A percentile compares a stretch with the other conserved stretches of the same genome.
phyloP scores from a whole-genome alignment of 1,139 yeast genomes.

The Diutina siamensis region DNA sequence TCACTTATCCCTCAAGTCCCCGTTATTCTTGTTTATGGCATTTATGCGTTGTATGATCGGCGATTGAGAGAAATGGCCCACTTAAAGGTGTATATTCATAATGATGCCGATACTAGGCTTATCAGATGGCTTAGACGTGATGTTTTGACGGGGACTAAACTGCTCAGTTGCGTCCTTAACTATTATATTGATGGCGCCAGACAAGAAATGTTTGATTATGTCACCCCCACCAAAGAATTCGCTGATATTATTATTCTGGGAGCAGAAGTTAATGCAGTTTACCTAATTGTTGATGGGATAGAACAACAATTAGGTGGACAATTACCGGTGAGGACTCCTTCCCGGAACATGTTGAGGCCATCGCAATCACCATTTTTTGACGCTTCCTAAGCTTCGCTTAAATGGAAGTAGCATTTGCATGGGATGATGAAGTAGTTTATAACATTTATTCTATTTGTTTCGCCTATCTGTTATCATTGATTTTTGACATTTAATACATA shows the following conservation, averaged over 20 bases:
- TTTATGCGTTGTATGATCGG: constrained; percentile 65
- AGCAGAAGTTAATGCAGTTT: constrained; percentile 50
- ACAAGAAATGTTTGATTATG: constrained; percentile 64
- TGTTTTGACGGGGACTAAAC: constrained; percentile 14
- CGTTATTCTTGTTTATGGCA: constrained; percentile 62
- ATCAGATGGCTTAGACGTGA: constrained; percentile 58
- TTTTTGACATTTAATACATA: not conserved
- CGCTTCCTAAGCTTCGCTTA: not conserved
- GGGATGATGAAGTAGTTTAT: no score
- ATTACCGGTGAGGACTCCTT: not conserved
- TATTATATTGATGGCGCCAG: constrained; percentile 57
- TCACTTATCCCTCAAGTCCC: constrained; percentile 7
- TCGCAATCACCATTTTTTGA: not conserved
- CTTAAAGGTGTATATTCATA: constrained; percentile 67
- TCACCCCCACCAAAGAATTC: constrained; percentile 62
- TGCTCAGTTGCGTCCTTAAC: constrained; percentile 42
- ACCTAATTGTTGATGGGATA: constrained; percentile 68
- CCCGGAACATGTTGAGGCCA: not conserved
- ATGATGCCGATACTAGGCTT: constrained; percentile 77
- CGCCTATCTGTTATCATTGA: no score
- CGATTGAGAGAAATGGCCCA: constrained; percentile 47
- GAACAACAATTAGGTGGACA: not conserved
- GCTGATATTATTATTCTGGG: constrained; percentile 85
- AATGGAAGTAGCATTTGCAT: no score
- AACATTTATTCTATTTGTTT: no score